Evolutionary conservation across 805 yeast genomes (phyloP).

Genomic region (Candida vartiovaarae): DNA sequence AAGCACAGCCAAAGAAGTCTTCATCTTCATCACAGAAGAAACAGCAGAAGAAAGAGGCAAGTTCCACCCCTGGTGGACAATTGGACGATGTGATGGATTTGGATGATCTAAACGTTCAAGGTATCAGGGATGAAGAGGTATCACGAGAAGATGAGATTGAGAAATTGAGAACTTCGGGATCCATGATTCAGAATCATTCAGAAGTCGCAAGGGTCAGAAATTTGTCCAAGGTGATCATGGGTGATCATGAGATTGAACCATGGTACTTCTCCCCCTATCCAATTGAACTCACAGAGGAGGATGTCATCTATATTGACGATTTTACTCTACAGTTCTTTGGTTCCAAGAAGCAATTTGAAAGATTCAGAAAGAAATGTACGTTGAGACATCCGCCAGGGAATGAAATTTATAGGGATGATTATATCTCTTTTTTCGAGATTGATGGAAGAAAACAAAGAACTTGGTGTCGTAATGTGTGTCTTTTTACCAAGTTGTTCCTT

Average conservation of each 20-base stretch:
- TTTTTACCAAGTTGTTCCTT: slow-evolving; percentile 80
- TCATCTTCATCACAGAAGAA: slow-evolving; percentile 19
- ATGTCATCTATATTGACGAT: slow-evolving; percentile 84
- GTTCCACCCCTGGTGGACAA: slow-evolving; percentile 12
- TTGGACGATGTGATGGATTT: slow-evolving; percentile 67
- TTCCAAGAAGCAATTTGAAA: slow-evolving; percentile 81
- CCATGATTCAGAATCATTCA: slow-evolving; percentile 85
- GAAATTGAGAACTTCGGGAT: slow-evolving; percentile 88
- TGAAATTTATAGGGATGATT: slow-evolving; percentile 89
- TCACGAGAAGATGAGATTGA: slow-evolving; percentile 90
- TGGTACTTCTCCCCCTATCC: slow-evolving; percentile 99
- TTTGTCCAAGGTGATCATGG: slow-evolving; percentile 70
- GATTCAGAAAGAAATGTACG: slow-evolving; percentile 83
- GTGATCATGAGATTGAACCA: slow-evolving; percentile 90
- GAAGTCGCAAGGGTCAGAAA: slow-evolving; percentile 92
- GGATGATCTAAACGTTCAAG: slow-evolving; percentile 81
- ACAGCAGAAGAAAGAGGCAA: slow-evolving; percentile 24
- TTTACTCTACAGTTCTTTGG: slow-evolving; percentile 86
- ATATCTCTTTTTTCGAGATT: slow-evolving; percentile 91
- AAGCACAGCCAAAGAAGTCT: slow-evolving; percentile 1
- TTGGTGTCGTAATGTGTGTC: slow-evolving; percentile 94
- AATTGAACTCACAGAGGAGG: slow-evolving; percentile 87
- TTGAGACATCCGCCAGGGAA: slow-evolving; percentile 97
- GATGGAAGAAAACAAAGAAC: slow-evolving; percentile 95
- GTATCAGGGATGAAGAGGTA: slow-evolving; percentile 59